Percentiles rank a stretch among this genome's conserved stretches.
Conservation (phyloP, 2,329 filamentous ascomycete species). For the Blastomyces silverae region DNA sequence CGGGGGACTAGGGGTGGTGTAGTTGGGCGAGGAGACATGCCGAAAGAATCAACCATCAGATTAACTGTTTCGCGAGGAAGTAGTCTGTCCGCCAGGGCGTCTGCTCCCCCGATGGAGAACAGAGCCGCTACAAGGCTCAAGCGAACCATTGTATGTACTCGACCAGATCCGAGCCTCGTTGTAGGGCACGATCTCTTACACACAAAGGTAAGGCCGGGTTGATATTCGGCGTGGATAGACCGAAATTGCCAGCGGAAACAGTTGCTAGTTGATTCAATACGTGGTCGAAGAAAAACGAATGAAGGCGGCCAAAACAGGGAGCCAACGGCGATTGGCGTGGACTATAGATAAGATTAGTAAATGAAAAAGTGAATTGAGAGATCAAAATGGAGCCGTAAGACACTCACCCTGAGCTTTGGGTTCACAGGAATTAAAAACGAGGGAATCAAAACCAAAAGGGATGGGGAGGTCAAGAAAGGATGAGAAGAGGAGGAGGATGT, state of each 20-base stretch:
- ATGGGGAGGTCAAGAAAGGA: not conserved
- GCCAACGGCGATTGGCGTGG: not conserved
- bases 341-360: not conserved
- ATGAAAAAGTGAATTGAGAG: not conserved
- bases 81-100: slow-evolving; percentile 15
- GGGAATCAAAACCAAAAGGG: not conserved
- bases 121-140: slow-evolving; percentile 17
- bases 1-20: slow-evolving; percentile 18
- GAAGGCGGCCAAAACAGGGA: not conserved
- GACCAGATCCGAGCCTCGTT: not conserved
- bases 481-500: not conserved
- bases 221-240: not conserved
- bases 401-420: not conserved
- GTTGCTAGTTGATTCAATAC: not conserved
- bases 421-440: not conserved
- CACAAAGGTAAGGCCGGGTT: not conserved
- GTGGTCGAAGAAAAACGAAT: not conserved
- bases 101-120: slow-evolving; percentile 19
- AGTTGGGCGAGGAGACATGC: slow-evolving; percentile 21
- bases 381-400: not conserved
- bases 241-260: not conserved
- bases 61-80: slow-evolving; percentile 20
- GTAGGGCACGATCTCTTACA: not conserved
- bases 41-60: slow-evolving; percentile 17
- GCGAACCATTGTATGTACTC: slow-evolving; percentile 16